Evolutionary conservation across 2,329 filamentous ascomycete species (phyloP).

Genomic region (Scytalidium sp.): DNA sequence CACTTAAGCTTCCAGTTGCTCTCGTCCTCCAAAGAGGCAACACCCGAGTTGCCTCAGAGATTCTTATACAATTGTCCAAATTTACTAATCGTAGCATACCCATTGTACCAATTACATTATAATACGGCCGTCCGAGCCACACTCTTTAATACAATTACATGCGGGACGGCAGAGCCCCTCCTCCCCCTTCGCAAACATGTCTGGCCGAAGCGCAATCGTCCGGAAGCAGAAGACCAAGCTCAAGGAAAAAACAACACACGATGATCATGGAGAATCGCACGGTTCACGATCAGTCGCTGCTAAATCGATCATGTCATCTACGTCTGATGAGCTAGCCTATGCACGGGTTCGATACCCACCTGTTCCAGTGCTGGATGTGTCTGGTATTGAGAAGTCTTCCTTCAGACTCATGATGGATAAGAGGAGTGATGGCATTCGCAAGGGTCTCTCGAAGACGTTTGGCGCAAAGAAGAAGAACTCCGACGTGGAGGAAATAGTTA

Average conservation of each 20-base stretch:
- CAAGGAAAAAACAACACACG: conserved; percentile 7
- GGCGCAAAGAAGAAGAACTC: conserved; percentile 41
- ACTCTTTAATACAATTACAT: neutral
- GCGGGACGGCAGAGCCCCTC: too few species aligned
- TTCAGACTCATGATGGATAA: conserved; percentile 51
- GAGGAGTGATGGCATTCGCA: conserved; percentile 52
- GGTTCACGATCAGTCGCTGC: neutral
- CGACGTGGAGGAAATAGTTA: conserved; percentile 3
- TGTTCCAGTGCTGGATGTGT: conserved; percentile 35
- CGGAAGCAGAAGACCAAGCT: conserved; percentile 56
- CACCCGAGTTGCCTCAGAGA: too few species aligned
- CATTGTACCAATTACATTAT: neutral
- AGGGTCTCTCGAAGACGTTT: conserved; percentile 51
- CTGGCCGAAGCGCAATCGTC: conserved; percentile 55
- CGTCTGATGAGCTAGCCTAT: conserved; percentile 14
- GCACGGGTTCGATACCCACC: conserved; percentile 15
- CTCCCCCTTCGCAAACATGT: conserved; percentile 39
- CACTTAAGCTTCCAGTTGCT: neutral
- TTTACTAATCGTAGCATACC: too few species aligned
- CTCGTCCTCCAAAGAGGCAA: too few species aligned
- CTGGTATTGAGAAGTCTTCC: conserved; percentile 53
- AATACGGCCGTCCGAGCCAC: neutral
- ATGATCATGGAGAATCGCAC: neutral
- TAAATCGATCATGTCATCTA: conserved; percentile 8
- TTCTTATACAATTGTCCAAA: too few species aligned